Evolutionary conservation across 495 filamentous ascomycete species (phyloP), one percentile per base, ranked within the genome.

Genomic region (Delitschia confertaspora): DNA sequence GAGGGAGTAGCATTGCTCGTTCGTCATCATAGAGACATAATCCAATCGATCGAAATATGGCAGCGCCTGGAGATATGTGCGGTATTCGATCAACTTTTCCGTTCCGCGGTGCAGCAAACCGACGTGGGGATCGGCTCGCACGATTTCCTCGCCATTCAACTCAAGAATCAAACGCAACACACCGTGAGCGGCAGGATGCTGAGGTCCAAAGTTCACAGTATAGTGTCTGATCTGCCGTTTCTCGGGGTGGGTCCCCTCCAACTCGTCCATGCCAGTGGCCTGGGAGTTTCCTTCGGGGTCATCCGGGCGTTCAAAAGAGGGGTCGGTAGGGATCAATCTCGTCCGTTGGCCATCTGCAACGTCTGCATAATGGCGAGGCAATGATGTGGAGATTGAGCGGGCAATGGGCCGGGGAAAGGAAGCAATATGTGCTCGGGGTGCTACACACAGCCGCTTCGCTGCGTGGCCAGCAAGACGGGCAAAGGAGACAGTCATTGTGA

Each of bases 1-100:
- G 40, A 99, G 71, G 9, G 86, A 76, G 64, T 82, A 99, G 58
- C 89, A 95, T 68, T 99, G 93, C 73, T 99, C 93, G 66, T 95
- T 95, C 50, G 91, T 96, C 91, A 96, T 98, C 93, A 99, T 99
- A 62, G 87, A 94, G 43, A 95, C 89, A 65, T 99, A 99, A 64
- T 99, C 93, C 63, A 99, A 70, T 48, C 93, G 83, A 69, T 99
- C 93, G 61, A 99, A 99, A 70, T 99, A 99, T 23, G 93, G 93
- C 60, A 99, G 70, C 41, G 93, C 93, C 63, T 99, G 93, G 56
- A 96, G 78, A 63, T 99, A 99, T 37, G 88, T 94, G 75, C 91
- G 93, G 74, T 99, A 99, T 72, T 99, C 93, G 65, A 95, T 96
- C 70, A 99, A 79, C 76, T 99, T 99, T 74, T 99, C 93, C 42